Evolutionary conservation across 441 rosid species (phyloP), one percentile per base, ranked within the genome.

Genomic region (Brassica hybrid): DNA sequence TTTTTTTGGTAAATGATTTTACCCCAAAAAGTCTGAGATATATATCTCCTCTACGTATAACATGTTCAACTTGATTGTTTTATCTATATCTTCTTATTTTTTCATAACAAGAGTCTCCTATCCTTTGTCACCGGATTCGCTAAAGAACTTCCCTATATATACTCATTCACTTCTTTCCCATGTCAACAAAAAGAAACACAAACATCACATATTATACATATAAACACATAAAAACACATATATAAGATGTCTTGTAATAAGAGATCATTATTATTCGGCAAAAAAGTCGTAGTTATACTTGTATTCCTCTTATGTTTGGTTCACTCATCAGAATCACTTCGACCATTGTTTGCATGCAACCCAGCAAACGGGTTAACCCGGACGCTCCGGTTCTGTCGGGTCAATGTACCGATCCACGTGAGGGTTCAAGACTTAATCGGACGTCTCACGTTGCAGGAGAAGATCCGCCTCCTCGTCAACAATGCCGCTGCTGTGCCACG

Each of bases 321-420:
- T 58, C 65, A 65, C 72, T 61, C 19, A 0, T 83, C 79, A 10
- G 85, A 85, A 7, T 86, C 88, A 17, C 41, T 72, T 76, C 86
- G 94, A 2, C 76, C 73, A 5, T 89, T 96, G 0, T 93, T 93
- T 50, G 99, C 99, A 59, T 95, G 99, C 34, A 93, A 93, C 81
- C 97, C 99, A 0, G 45, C 82, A 48, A 86, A 84, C n/a, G 87
- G 85, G 23, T 45, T 84, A 18, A 93, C 99, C 61, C 79, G 89
- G 63, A 72, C 74, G 45, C 81, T 89, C 36, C 69, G 77, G 38
- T 90, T 88, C 79, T 90, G 95, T 69, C 66, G 75, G 7, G 75
- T 36, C n/a, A 69, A 76, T 52, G 36, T 87, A 45, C 93, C 93
- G 7, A 13, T 89, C n/a, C 91, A 90, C 2, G 86, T 85, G 21